Conservation (phyloP, 257 asterid genomes). For the Gynochthodes officinalis region DNA sequence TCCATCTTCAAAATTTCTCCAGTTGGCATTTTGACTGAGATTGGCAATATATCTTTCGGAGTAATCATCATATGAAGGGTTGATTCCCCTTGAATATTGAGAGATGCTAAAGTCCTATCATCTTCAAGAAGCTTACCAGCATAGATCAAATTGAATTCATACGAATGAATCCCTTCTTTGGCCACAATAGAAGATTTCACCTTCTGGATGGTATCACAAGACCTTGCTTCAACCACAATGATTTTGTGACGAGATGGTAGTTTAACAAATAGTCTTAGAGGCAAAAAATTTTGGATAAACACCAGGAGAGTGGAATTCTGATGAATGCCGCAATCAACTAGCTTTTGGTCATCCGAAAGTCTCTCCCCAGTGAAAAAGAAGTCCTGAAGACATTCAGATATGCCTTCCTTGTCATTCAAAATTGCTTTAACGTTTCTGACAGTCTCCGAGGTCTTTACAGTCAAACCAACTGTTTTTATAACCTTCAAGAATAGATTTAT, state of each 20-base stretch:
- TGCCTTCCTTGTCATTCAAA: slow-evolving; percentile 23
- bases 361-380: slow-evolving; percentile 2
- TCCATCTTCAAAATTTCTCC: slow-evolving; percentile 16
- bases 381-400: slow-evolving; percentile 25
- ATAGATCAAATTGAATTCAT: slow-evolving; percentile 11
- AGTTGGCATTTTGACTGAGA: slow-evolving; percentile 18
- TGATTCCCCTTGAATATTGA: slow-evolving; percentile 12
- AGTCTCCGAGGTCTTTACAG: slow-evolving; percentile 21
- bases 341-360: slow-evolving; percentile 17
- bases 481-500: slow-evolving; percentile 20
- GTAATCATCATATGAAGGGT: slow-evolving; percentile 21
- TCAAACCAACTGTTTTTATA: slow-evolving; percentile 17
- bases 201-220: slow-evolving; percentile 20
- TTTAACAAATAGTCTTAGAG: slow-evolving; percentile 6
- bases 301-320: slow-evolving; percentile 20
- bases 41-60: slow-evolving; percentile 8
- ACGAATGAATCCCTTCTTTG: slow-evolving; percentile 12
- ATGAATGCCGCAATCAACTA: slow-evolving; percentile 17
- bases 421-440: slow-evolving; percentile 20
- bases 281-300: slow-evolving; percentile 13
- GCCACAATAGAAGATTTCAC: slow-evolving; percentile 16
- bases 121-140: slow-evolving; percentile 25
- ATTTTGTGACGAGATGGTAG: not conserved
- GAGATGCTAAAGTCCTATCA: slow-evolving; percentile 19
- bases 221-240: slow-evolving; percentile 17